Percentiles rank a stretch among this genome's conserved stretches.
Conservation (phyloP, 164 flowering plant genomes). For the Tetrastigma voinierianum region DNA sequence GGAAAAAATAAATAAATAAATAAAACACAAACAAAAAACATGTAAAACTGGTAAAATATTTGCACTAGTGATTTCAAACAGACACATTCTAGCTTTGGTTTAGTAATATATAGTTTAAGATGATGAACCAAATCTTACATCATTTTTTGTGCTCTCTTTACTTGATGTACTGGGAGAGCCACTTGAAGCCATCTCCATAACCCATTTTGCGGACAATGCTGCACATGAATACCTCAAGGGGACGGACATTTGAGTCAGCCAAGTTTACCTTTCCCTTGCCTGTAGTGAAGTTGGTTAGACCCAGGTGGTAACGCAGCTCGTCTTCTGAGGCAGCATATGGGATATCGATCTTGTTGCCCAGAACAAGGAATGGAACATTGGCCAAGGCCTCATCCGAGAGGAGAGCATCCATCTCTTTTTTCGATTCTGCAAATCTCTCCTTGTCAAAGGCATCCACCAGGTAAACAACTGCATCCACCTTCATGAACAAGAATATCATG, state of each 20-base stretch:
- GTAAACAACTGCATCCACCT: conserved; percentile 55
- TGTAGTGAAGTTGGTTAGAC: conserved; percentile 43
- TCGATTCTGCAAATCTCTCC: conserved; percentile 46
- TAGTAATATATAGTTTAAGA: conserved; percentile 7
- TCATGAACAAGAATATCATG: neutral
- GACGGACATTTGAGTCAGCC: conserved; percentile 37
- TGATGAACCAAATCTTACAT: neutral
- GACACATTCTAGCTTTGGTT: neutral
- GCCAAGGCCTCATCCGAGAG: conserved; percentile 39
- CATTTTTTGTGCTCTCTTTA: conserved; percentile 14
- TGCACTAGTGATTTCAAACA: neutral
- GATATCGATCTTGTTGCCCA: conserved; percentile 46
- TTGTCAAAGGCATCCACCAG: conserved; percentile 46
- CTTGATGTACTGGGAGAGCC: conserved; percentile 48
- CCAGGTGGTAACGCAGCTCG: conserved; percentile 41
- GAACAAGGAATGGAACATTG: conserved; percentile 38
- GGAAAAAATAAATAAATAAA: neutral
- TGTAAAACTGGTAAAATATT: neutral
- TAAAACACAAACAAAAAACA: neutral
- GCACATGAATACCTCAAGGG: conserved; percentile 53
- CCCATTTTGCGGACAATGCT: conserved; percentile 56
- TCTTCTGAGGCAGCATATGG: conserved; percentile 55
- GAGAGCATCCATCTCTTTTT: conserved; percentile 45
- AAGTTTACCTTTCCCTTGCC: conserved; percentile 41
- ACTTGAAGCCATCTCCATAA: conserved; percentile 51